Conservation (phyloP, 1,284 basidiomycete genomes). For the Ceratorhiza oryzae-sativae region DNA sequence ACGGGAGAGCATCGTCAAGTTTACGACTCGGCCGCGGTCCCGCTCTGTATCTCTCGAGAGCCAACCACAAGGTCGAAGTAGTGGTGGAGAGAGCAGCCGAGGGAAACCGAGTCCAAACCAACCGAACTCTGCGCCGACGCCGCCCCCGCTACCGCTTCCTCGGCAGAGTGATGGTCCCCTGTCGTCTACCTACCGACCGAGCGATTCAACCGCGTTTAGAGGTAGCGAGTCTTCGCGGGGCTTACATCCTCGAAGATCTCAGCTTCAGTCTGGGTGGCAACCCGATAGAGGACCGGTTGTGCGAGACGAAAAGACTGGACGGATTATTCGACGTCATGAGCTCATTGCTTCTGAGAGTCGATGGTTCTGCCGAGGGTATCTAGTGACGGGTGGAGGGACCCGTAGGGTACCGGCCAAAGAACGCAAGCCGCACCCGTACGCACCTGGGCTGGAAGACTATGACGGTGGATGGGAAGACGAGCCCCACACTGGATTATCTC, state of each 20-base stretch:
- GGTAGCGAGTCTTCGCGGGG: constrained; percentile 1
- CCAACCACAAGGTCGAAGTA: constrained; percentile 11
- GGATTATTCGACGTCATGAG: constrained; percentile 20
- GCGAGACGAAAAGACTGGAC: constrained; percentile 13
- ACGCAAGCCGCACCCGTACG: constrained; percentile 23
- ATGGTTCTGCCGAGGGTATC: constrained; percentile 19
- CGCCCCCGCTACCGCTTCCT: not conserved
- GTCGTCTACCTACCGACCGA: not conserved
- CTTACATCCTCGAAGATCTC: not conserved
- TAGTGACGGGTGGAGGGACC: constrained; percentile 28
- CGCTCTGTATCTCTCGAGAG: constrained; percentile 9
- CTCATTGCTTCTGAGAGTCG: constrained; percentile 29
- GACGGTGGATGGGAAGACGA: constrained; percentile 22
- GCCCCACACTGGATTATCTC: not conserved
- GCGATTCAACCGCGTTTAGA: constrained; percentile 5
- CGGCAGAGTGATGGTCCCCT: not conserved
- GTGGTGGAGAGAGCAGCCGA: constrained; percentile 2
- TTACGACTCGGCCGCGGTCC: constrained; percentile 16
- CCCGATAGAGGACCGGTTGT: constrained; percentile 15
- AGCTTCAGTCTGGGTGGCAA: constrained; percentile 29
- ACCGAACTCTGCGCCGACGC: not conserved
- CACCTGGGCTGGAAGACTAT: not conserved
- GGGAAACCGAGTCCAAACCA: not conserved
- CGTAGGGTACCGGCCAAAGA: constrained; percentile 19
- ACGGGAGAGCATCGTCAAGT: constrained; percentile 30